Percentiles rank a stretch among this genome's conserved stretches.
Evolutionary conservation across 495 filamentous ascomycete species (phyloP).

Genomic region (Trichoderma virens): DNA sequence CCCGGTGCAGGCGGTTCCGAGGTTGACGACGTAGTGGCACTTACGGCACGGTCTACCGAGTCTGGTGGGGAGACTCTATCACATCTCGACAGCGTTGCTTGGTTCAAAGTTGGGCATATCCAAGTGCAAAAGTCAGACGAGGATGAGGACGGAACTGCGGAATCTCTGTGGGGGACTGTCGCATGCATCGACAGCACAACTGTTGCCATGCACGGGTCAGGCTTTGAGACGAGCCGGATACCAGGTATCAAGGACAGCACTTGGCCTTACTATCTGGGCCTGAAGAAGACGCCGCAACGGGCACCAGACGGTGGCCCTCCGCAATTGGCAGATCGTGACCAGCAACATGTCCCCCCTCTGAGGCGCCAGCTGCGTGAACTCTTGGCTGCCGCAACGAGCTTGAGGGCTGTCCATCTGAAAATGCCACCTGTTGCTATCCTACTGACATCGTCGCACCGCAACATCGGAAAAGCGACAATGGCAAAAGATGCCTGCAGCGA

Average conservation of each 20-base stretch:
- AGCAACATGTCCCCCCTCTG: slow-evolving; percentile 45
- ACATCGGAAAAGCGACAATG: slow-evolving; percentile 78
- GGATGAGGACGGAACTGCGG: slow-evolving; percentile 33
- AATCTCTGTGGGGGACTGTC: slow-evolving; percentile 73
- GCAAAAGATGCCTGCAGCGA: slow-evolving; percentile 74
- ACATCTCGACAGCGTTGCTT: slow-evolving; percentile 60
- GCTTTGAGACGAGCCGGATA: slow-evolving; percentile 68
- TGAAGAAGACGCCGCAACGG: slow-evolving; percentile 47
- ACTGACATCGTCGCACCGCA: slow-evolving; percentile 79
- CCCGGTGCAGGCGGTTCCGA: slow-evolving; percentile 50
- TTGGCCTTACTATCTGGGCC: slow-evolving; percentile 82
- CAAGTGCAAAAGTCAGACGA: slow-evolving; percentile 49
- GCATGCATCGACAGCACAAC: slow-evolving; percentile 72
- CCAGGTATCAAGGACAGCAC: slow-evolving; percentile 64
- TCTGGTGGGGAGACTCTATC: slow-evolving; percentile 23
- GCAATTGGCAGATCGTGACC: slow-evolving; percentile 23
- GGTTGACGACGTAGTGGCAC: slow-evolving; percentile 54
- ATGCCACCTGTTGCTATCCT: slow-evolving; percentile 85
- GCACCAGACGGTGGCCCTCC: slow-evolving; percentile 28
- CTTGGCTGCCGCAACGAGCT: slow-evolving; percentile 79
- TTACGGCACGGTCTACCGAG: slow-evolving; percentile 26
- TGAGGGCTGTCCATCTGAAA: slow-evolving; percentile 74
- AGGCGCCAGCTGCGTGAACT: slow-evolving; percentile 76
- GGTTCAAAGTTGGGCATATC: slow-evolving; percentile 81
- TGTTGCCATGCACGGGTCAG: slow-evolving; percentile 82